These are phyloP conservation scores for Plasmodium chabaudi DNA, from an alignment of 169 alveolate genomes.

Conservation along the genomic window DNA sequence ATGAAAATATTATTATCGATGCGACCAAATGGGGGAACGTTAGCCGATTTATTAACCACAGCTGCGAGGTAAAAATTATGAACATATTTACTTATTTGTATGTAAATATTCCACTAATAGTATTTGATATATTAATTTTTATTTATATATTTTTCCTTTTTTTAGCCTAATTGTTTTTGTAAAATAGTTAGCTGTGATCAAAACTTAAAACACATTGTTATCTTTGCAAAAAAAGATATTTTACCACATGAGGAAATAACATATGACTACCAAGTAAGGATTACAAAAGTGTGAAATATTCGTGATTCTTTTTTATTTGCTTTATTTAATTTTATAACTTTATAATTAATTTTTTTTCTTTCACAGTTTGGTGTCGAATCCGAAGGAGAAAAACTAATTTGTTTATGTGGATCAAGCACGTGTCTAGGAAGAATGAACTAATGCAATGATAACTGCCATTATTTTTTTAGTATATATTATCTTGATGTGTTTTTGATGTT, in stretches of 20 bases:
- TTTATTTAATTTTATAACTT: not conserved
- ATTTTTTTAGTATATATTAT: slow-evolving; percentile 7
- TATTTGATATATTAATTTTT: not conserved
- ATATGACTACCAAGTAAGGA: slow-evolving; percentile 93
- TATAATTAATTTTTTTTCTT: not conserved
- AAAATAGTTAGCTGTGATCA: slow-evolving; percentile 88
- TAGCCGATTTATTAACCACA: slow-evolving; percentile 97
- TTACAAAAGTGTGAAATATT: not conserved
- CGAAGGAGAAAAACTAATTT: slow-evolving; percentile 88
- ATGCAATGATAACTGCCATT: not conserved
- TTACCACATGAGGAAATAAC: slow-evolving; percentile 97
- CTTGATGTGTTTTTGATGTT: not conserved
- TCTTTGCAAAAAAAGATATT: slow-evolving; percentile 94
- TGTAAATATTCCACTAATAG: not conserved
- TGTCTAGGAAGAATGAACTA: slow-evolving; percentile 94
- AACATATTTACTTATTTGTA: not conserved
- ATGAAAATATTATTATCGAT: slow-evolving; percentile 95
- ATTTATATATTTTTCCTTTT: not conserved
- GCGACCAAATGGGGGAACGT: slow-evolving; percentile 97
- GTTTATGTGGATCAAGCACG: slow-evolving; percentile 92
- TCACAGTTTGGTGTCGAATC: slow-evolving; percentile 89
- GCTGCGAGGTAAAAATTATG: slow-evolving; percentile 91
- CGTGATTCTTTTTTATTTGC: not conserved
- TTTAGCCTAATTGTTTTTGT: slow-evolving; percentile 91
- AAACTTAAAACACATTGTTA: slow-evolving; percentile 95